Evolutionary conservation across 306 rosid species (phyloP), one percentile per base, ranked within the genome.

Genomic region (Lathyrus aphaca): DNA sequence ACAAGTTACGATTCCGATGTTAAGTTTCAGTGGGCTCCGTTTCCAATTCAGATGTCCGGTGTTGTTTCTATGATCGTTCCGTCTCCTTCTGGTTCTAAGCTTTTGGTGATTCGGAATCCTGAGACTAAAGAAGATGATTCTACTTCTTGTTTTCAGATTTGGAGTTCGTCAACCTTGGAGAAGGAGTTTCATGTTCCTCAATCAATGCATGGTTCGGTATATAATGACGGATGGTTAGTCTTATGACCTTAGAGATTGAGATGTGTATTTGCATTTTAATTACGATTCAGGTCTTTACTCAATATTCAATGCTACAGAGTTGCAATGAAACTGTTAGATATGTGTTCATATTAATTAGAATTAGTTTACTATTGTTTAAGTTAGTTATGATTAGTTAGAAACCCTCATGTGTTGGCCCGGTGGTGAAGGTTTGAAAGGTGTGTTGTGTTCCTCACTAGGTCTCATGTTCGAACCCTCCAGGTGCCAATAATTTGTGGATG

Each of bases 1-100:
- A 77, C 88, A 75, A 77, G 89, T 71, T 73, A 82, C 25, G 25
- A 23, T 23, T 23, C 59, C 48, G 32, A 77, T 0, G 85, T 80
- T 21, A 75, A 83, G 39, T 89, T 92, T 73, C 78, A 68, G 15
- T 89, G 98, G 96, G 61, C 87, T 65, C 89, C 92, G 10, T 92
- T 92, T 83, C 96, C 98, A 53, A 45, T 83, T 21, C 91, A 87
- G 84, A 84, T 87, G 85, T 62, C 72, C 0, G 92, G 88, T 0
- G 91, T 84, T 51, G 86, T 82, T 44, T 87, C 89, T 64, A 49
- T 75, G 64, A 71, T 89, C 65, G 81, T 84, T 81, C 96, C 96
- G 42, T 92, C 98, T 0, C 96, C 95, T 1, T 89, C 95, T 48
- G 89, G 92, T 11, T 74, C 86, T 8, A 89, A 89, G 81, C 82